A percentile compares a stretch with the other conserved stretches of the same genome.
These are phyloP conservation scores for Colletotrichum liaoningense DNA, from an alignment of 2,329 filamentous ascomycete species.

Conservation along the genomic window DNA sequence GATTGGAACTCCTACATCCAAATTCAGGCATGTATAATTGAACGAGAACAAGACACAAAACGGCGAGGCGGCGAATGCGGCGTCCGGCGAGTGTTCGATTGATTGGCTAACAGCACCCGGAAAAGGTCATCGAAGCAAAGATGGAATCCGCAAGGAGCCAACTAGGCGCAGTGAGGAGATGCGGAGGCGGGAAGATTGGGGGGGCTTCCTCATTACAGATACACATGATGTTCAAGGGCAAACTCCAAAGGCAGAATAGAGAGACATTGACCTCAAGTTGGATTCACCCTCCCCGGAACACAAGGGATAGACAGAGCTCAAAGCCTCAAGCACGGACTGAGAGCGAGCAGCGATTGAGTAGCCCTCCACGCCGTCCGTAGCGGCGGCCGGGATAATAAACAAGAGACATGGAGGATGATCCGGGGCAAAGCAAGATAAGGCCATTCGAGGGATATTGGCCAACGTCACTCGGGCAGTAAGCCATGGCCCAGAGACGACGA, in stretches of 20 bases:
- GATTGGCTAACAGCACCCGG: slow-evolving; percentile 10
- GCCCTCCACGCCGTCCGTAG: background rate
- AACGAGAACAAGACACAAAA: slow-evolving; percentile 17
- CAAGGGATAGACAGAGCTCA: slow-evolving; percentile 5
- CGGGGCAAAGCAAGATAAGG: slow-evolving; percentile 16
- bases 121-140: background rate
- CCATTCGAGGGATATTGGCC: background rate
- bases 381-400: background rate
- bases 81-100: background rate
- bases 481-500: background rate
- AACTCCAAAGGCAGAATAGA: background rate
- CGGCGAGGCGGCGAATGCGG: slow-evolving; percentile 30
- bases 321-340: slow-evolving; percentile 11
- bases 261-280: background rate
- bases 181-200: slow-evolving; percentile 18
- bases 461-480: background rate
- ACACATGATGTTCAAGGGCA: background rate
- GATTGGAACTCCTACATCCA: background rate
- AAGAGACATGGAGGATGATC: slow-evolving; percentile 20
- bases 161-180: background rate
- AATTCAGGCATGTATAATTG: slow-evolving; percentile 10
- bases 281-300: background rate
- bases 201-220: background rate
- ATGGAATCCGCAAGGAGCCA: slow-evolving; percentile 11
- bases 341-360: background rate